Evolutionary conservation across 805 yeast species (phyloP).

Genomic region (Hanseniaspora singularis): DNA sequence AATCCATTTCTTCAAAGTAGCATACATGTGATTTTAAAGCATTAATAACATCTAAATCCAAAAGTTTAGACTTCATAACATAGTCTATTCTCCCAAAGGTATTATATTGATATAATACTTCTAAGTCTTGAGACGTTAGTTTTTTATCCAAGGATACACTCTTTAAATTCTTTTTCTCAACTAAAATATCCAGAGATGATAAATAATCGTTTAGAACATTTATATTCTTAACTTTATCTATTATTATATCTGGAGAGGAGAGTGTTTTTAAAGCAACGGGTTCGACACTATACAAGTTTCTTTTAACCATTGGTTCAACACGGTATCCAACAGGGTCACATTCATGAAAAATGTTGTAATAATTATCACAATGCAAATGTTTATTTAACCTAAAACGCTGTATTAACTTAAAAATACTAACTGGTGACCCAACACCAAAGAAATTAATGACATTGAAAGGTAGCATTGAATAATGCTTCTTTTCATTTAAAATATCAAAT

Average conservation of each 20-base stretch:
- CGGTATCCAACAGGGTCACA: conserved; percentile 88
- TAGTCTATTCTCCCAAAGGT: conserved; percentile 73
- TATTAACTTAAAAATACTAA: conserved; percentile 72
- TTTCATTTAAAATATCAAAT: conserved; percentile 52
- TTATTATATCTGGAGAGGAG: conserved; percentile 22
- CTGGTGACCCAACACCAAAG: conserved; percentile 81
- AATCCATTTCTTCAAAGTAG: conserved; percentile 76
- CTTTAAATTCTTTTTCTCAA: conserved; percentile 18
- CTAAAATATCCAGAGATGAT: conserved; percentile 18
- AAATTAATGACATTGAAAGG: conserved; percentile 62
- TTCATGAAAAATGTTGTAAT: conserved; percentile 77
- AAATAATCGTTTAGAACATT: conserved; percentile 10
- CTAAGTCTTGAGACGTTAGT: conserved; percentile 25
- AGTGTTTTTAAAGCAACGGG: conserved; percentile 24
- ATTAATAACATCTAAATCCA: conserved; percentile 67
- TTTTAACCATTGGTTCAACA: conserved; percentile 64
- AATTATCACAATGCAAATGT: conserved; percentile 38
- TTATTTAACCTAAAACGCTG: conserved; percentile 46
- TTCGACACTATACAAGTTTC: conserved; percentile 21
- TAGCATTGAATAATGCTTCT: conserved; percentile 31
- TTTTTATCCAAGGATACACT: conserved; percentile 21
- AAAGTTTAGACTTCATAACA: conserved; percentile 59
- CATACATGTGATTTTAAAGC: conserved; percentile 82
- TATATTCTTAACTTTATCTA: conserved; percentile 21
- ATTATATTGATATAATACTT: conserved; percentile 36